These are phyloP conservation scores for Penicillium sp. DNA, from an alignment of 2,329 filamentous ascomycete species.

Conservation along the genomic window DNA sequence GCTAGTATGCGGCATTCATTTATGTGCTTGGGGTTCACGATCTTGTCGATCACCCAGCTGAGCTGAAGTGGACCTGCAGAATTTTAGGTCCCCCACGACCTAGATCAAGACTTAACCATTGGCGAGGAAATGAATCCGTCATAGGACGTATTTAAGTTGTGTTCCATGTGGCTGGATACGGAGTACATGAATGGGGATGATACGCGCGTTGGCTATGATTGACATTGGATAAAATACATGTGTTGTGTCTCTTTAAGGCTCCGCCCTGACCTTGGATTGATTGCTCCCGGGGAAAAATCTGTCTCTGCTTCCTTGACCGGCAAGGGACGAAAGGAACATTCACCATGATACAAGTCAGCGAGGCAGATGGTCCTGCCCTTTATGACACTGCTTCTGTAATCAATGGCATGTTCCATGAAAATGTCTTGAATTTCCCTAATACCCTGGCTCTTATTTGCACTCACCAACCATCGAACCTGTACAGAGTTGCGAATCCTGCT, in stretches of 20 bases:
- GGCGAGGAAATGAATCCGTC: not conserved
- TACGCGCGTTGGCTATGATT: too few relatives aligned
- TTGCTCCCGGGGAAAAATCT: too few relatives aligned
- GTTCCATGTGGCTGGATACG: too few relatives aligned
- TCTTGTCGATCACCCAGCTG: not conserved
- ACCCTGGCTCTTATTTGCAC: slow-evolving; percentile 3
- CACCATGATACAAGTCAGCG: not conserved
- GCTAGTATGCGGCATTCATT: too few relatives aligned
- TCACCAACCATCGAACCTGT: slow-evolving; percentile 1
- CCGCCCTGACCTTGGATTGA: too few relatives aligned
- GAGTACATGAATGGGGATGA: too few relatives aligned
- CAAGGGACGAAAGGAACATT: too few relatives aligned
- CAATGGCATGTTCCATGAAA: not conserved
- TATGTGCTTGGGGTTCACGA: not conserved
- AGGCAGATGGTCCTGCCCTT: not conserved
- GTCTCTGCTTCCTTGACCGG: too few relatives aligned
- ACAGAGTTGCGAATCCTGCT: not conserved
- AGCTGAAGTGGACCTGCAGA: not conserved
- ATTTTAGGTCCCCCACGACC: not conserved
- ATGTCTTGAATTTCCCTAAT: not conserved
- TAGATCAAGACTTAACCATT: not conserved
- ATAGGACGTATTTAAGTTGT: not conserved
- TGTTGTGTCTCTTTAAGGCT: too few relatives aligned
- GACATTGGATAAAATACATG: too few relatives aligned
- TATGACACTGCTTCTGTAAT: not conserved